These are phyloP conservation scores for Turritis glabra DNA, from an alignment of 345 rosid genomes.

Conservation along the genomic window DNA sequence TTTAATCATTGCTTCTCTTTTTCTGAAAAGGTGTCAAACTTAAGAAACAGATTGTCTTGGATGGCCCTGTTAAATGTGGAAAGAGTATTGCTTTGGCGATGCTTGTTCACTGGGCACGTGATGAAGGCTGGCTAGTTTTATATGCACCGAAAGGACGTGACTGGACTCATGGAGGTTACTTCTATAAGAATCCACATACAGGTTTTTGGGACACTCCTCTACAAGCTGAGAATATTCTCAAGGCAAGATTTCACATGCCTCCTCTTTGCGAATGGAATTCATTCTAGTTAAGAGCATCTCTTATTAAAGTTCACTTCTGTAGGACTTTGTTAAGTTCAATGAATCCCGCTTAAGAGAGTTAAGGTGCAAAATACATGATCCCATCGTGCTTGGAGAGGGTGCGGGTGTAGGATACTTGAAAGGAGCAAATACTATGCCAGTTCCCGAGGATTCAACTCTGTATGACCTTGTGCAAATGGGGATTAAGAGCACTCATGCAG, in stretches of 20 bases:
- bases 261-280: not conserved
- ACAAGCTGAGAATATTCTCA: conserved; percentile 82
- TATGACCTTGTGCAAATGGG: conserved; percentile 82
- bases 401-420: conserved; percentile 90
- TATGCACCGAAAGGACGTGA: conserved; percentile 86
- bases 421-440: conserved; percentile 62
- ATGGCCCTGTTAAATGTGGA: conserved; percentile 91
- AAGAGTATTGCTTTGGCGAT: conserved; percentile 89
- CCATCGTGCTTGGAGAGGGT: conserved; percentile 87
- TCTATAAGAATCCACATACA: conserved; percentile 72
- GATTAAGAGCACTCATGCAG: conserved; percentile 75
- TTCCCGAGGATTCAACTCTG: conserved; percentile 71
- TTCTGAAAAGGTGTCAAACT: conserved; percentile 51
- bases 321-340: conserved; percentile 80
- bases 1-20: not conserved
- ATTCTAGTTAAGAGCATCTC: not conserved
- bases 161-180: conserved; percentile 94
- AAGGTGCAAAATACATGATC: conserved; percentile 71
- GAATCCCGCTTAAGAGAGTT: conserved; percentile 60
- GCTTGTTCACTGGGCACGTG: conserved; percentile 99
- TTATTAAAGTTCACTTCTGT: conserved; percentile 26
- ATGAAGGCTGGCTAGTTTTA: conserved; percentile 93
- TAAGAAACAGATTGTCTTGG: conserved; percentile 86
- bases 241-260: conserved; percentile 50
- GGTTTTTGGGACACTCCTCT: conserved; percentile 96